Percentiles rank a stretch among this genome's conserved stretches.
These are phyloP conservation scores for Alloteropsis angusta DNA, from an alignment of 202 grass and related monocot species.

Conservation along the genomic window DNA sequence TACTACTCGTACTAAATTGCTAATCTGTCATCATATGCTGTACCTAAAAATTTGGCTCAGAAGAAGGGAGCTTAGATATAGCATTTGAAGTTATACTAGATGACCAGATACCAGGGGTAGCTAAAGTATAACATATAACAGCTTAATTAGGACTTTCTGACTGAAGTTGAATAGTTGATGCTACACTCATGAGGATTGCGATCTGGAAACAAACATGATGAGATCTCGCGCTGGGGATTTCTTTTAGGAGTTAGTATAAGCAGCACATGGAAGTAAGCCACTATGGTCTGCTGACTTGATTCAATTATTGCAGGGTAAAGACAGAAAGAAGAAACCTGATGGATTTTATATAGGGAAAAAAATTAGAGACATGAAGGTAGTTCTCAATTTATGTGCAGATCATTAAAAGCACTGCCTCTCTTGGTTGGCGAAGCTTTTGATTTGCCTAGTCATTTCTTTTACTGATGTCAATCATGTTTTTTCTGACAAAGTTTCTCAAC, in stretches of 20 bases:
- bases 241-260: neutral
- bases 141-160: neutral
- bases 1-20: neutral
- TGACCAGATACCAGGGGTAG: neutral
- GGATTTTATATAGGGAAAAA: constrained; percentile 73
- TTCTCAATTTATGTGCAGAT: constrained; percentile 12
- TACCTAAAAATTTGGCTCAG: neutral
- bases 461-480: constrained; percentile 5
- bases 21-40: neutral
- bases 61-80: neutral
- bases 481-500: constrained; percentile 19
- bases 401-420: constrained; percentile 1
- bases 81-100: neutral
- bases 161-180: neutral
- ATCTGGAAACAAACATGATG: neutral
- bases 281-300: constrained; percentile 6
- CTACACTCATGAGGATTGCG: neutral
- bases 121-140: neutral
- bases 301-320: constrained; percentile 58
- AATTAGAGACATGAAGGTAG: constrained; percentile 74
- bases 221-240: neutral
- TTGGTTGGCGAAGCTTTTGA: constrained; percentile 9
- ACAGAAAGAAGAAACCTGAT: constrained; percentile 67
- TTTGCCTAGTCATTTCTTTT: constrained; percentile 13
- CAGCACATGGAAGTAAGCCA: neutral